Percentiles rank a stretch among this genome's conserved stretches.
These are phyloP conservation scores for Phaeosphaeriaceae sp. DNA, from an alignment of 2,329 filamentous ascomycete genomes.

Conservation along the genomic window DNA sequence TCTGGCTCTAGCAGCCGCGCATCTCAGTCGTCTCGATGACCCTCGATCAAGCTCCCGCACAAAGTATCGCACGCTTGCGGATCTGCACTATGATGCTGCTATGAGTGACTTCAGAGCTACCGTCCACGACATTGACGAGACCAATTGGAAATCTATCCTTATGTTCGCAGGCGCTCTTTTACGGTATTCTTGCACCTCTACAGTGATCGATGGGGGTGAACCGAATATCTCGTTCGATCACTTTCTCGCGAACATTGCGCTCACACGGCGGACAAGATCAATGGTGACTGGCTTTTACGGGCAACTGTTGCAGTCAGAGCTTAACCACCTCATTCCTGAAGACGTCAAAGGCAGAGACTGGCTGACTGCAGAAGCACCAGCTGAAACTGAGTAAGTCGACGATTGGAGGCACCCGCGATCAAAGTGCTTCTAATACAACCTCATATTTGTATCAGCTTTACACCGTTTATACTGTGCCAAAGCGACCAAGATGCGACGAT, in stretches of 20 bases:
- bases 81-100: conserved; percentile 28
- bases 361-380: conserved; percentile 18
- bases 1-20: conserved; percentile 54
- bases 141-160: conserved; percentile 49
- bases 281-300: conserved; percentile 30
- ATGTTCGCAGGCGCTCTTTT: conserved; percentile 26
- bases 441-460: too few relatives aligned
- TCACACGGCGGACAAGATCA: conserved; percentile 32
- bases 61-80: conserved; percentile 27
- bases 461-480: too few relatives aligned
- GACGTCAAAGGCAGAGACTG: conserved; percentile 28
- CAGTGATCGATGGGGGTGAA: conserved; percentile 13
- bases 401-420: too few relatives aligned
- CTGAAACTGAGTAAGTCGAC: conserved; percentile 18
- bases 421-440: too few relatives aligned
- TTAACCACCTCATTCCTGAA: conserved; percentile 26
- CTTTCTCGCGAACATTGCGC: conserved; percentile 28
- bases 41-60: conserved; percentile 2
- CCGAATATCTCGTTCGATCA: conserved; percentile 26
- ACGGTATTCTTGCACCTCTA: conserved; percentile 31
- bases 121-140: conserved; percentile 43
- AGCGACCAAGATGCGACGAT: too few relatives aligned
- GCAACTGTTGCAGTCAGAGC: conserved; percentile 17
- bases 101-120: conserved; percentile 25
- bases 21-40: conserved; percentile 47